A percentile compares a stretch with the other conserved stretches of the same genome.
These are phyloP conservation scores for Eruca vesicaria DNA, from an alignment of 441 rosid genomes.

Conservation along the genomic window DNA sequence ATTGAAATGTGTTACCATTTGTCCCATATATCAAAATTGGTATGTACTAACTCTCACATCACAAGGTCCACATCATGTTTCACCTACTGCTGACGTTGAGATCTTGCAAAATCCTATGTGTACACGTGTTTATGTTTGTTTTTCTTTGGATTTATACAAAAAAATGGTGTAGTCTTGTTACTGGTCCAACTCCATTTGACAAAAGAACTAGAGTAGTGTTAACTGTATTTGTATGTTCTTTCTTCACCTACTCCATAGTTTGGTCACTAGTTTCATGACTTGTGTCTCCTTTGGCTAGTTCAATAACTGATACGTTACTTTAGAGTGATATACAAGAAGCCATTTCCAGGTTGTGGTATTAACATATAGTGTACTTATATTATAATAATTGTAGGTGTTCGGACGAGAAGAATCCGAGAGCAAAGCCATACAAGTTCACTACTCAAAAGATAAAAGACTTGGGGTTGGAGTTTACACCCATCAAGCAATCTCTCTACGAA, in stretches of 20 bases:
- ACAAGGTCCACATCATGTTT: slow-evolving; percentile 16
- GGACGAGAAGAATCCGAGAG: slow-evolving; percentile 83
- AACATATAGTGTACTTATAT: background rate
- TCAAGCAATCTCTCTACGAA: slow-evolving; percentile 67
- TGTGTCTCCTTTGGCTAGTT: slow-evolving; percentile 19
- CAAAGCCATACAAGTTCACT: slow-evolving; percentile 64
- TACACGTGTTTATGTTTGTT: slow-evolving; percentile 12
- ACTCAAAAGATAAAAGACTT: slow-evolving; percentile 71
- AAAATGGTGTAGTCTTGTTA: background rate
- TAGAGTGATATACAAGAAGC: slow-evolving; percentile 17
- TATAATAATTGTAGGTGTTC: slow-evolving; percentile 52
- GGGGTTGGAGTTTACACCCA: slow-evolving; percentile 72
- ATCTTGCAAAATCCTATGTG: slow-evolving; percentile 8
- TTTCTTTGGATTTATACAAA: background rate
- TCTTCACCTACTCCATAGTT: slow-evolving; percentile 34
- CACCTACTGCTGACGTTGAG: slow-evolving; percentile 16
- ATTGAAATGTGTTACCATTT: background rate
- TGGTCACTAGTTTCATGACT: slow-evolving; percentile 34
- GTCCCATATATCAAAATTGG: background rate
- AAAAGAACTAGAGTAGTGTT: slow-evolving; percentile 11
- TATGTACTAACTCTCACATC: slow-evolving; percentile 26
- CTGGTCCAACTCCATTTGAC: slow-evolving; percentile 25
- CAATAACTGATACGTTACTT: background rate
- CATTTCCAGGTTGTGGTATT: slow-evolving; percentile 4
- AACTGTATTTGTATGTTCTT: slow-evolving; percentile 4